Percentiles rank a stretch among this genome's conserved stretches.
Conservation (phyloP, 768 basidiomycete species). For the Naematelia aurantialba region DNA sequence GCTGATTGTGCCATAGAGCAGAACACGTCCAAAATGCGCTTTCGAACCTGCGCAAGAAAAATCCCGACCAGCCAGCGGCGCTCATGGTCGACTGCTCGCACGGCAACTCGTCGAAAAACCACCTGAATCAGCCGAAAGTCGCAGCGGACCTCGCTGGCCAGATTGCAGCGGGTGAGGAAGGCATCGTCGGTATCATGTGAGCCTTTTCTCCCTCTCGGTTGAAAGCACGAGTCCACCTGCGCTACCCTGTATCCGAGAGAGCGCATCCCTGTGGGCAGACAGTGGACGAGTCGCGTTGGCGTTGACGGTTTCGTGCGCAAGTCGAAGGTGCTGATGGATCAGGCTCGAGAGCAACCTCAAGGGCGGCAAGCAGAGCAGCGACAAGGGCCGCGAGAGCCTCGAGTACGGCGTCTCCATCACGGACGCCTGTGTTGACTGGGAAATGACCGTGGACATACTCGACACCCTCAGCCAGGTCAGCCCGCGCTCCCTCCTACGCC, state of each 20-base stretch:
- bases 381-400: conserved; percentile 36
- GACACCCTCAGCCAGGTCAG: conserved; percentile 41
- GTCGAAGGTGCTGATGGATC: neutral
- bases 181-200: conserved; percentile 38
- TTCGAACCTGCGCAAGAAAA: conserved; percentile 33
- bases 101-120: conserved; percentile 90
- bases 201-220: conserved; percentile 5
- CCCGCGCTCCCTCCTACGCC: neutral
- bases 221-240: too few species aligned
- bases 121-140: conserved; percentile 80
- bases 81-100: conserved; percentile 90
- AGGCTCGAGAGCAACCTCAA: conserved; percentile 90
- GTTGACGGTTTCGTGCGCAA: too few species aligned
- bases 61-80: conserved; percentile 54
- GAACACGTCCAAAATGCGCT: conserved; percentile 46
- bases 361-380: conserved; percentile 49
- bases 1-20: too few species aligned
- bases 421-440: conserved; percentile 79
- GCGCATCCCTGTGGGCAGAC: too few species aligned
- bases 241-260: too few species aligned
- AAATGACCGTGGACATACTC: conserved; percentile 57
- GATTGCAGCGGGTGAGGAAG: conserved; percentile 38
- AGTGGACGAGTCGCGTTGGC: too few species aligned
- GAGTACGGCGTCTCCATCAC: conserved; percentile 53
- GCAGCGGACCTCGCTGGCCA: conserved; percentile 77